Evolutionary conservation across 78 protist genomes (phyloP).

Genomic region (Creolimax fragrantissima): DNA sequence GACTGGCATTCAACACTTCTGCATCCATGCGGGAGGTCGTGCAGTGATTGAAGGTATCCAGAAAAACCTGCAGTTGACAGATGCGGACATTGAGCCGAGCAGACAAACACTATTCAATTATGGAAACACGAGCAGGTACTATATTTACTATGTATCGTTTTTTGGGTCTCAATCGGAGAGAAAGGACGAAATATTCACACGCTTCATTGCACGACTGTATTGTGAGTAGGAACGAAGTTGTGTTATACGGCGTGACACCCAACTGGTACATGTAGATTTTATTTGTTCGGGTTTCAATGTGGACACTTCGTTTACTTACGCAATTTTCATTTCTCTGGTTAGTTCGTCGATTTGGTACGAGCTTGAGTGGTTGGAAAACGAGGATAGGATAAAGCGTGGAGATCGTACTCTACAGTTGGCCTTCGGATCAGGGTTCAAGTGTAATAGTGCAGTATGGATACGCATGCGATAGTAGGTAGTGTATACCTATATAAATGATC

Average conservation of each 20-base stretch:
- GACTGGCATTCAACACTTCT: slow-evolving; percentile 55
- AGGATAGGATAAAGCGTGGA: slow-evolving; percentile 34
- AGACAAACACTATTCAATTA: not conserved
- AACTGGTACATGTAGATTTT: not conserved
- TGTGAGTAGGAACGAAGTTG: not conserved
- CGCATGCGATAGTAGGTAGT: slow-evolving; percentile 12
- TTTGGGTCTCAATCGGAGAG: not conserved
- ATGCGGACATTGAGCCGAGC: slow-evolving; percentile 48
- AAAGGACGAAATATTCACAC: not conserved
- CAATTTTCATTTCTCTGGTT: not conserved
- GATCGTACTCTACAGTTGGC: slow-evolving; percentile 58
- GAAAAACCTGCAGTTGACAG: slow-evolving; percentile 45
- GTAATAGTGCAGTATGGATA: slow-evolving; percentile 57
- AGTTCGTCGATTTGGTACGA: slow-evolving; percentile 53
- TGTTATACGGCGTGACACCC: slow-evolving; percentile 54
- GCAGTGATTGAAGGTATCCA: slow-evolving; percentile 67
- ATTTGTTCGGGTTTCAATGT: not conserved
- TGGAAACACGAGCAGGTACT: not conserved
- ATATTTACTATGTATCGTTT: not conserved
- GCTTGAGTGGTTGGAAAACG: slow-evolving; percentile 52
- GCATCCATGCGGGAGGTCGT: slow-evolving; percentile 79
- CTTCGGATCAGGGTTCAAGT: slow-evolving; percentile 68
- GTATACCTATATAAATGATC: not conserved
- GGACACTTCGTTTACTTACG: slow-evolving; percentile 40
- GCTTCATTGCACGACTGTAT: not conserved